Evolutionary conservation across 2,329 filamentous ascomycete genomes (phyloP), one percentile per base, ranked within the genome.

Genomic region (Cladosporium sp.): DNA sequence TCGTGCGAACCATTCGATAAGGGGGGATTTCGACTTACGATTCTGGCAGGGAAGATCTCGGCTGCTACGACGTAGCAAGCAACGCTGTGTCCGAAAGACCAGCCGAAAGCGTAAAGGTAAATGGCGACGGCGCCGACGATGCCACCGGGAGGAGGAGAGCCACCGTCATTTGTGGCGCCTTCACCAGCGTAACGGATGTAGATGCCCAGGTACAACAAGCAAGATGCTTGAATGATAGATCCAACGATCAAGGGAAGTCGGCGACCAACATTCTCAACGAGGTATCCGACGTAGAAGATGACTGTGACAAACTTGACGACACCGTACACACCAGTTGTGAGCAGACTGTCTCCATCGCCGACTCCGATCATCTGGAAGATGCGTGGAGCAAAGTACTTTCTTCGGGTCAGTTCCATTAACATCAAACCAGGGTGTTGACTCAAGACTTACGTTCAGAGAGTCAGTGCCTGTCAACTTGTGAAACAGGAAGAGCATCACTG

Each of bases 241-340:
- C 74, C 76, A 59, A 75, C 65, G 37, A 79, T 74, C 2, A 73
- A 70, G 15, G 65, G 64, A 15, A 70, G 66, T 29, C 68, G 64
- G 15, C 70, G 67, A 7, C 70, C 68, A 18, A 72, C 60, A 24
- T 64, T 62, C 39, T 72, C 69, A 1, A 71, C 66, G 7, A 71
- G 61, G 44, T 64, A 59, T 42, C 70, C 63, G 20, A 63, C 66
- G 49, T 70, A 71, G 18, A 68, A 65, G 40, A 68, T 62, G 64
- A 70, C 70, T 24, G 55, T 54, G n/a, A 60, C 50, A 29, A 66
- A 68, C 32, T 70, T 66, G 1, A 64, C 66, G 34, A 70, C 67
- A 2, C 77, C 76, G 55, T 77, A 79, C 49, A 79, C 73, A 3
- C 76, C 76, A 0, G 76, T 79, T 6, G 74, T 75, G 19, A 79